Conservation (phyloP, 257 asterid species). For the Solanum chilense region DNA sequence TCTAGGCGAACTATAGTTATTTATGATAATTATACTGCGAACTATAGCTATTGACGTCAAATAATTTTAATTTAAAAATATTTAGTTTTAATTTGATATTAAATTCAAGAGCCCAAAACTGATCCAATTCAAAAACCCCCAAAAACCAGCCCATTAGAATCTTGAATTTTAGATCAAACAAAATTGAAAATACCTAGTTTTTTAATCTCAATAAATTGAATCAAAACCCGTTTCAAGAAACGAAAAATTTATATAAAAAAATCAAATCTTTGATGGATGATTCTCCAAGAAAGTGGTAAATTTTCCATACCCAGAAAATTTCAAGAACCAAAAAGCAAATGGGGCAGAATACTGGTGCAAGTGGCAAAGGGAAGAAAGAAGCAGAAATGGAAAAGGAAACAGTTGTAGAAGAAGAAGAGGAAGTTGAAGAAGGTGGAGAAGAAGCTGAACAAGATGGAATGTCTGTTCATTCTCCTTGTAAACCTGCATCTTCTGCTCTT, state of each 20-base stretch:
- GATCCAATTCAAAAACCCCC: neutral
- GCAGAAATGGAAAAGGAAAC: slow-evolving; percentile 5
- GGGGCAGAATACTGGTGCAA: slow-evolving; percentile 3
- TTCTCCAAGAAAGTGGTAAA: neutral
- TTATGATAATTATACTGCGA: neutral
- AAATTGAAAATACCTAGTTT: neutral
- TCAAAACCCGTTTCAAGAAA: neutral
- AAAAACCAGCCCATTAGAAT: neutral
- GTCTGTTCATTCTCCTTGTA: slow-evolving; percentile 92
- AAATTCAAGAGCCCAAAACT: neutral
- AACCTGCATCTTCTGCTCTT: slow-evolving; percentile 47
- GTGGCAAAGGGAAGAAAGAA: slow-evolving; percentile 17
- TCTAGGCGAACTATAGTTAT: neutral
- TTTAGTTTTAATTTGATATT: neutral
- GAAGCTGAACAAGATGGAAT: slow-evolving; percentile 68
- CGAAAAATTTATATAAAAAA: neutral
- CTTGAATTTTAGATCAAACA: neutral
- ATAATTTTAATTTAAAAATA: neutral
- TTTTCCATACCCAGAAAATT: neutral
- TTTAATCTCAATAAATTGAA: neutral
- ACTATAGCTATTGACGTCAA: neutral
- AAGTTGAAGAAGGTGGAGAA: slow-evolving; percentile 7
- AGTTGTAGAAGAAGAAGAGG: slow-evolving; percentile 1
- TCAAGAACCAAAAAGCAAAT: neutral
- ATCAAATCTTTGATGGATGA: neutral